phyloP scores from a whole-genome alignment of 23 red algal species.

The Gracilaria vermiculophylla region DNA sequence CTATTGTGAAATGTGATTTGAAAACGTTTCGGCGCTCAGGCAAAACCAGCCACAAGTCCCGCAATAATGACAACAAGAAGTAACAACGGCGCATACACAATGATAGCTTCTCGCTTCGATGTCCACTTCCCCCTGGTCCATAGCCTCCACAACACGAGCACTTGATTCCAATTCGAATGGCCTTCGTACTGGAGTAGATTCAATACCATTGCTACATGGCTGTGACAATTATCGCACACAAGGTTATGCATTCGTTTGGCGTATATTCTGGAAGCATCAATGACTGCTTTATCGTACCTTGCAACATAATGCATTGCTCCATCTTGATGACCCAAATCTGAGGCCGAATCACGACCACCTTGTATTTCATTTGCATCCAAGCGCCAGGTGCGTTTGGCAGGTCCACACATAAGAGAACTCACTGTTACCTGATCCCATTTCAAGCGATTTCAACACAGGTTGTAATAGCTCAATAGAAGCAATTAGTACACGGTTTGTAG shows the following conservation, averaged over 20 bases:
- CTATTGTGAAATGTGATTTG: too few relatives aligned
- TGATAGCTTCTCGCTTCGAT: not conserved
- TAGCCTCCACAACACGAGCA: conserved; percentile 32
- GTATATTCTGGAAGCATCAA: conserved; percentile 25
- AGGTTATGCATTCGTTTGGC: conserved; percentile 60
- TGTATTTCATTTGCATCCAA: conserved; percentile 18
- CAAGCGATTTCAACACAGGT: not conserved
- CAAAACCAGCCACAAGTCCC: not conserved
- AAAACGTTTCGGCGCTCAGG: not conserved
- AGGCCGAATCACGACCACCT: not conserved
- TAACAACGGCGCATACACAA: not conserved
- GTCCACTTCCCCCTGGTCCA: conserved; percentile 44
- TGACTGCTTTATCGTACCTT: conserved; percentile 43
- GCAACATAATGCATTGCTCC: not conserved
- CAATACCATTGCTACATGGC: conserved; percentile 48
- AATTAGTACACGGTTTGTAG: not conserved
- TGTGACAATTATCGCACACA: conserved; percentile 55
- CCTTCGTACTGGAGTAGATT: conserved; percentile 56
- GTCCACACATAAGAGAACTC: conserved; percentile 60
- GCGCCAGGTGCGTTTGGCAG: conserved; percentile 37
- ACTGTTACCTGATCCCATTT: conserved; percentile 29
- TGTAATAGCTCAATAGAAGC: not conserved
- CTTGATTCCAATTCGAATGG: conserved; percentile 44
- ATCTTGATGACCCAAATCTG: not conserved
- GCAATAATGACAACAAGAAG: not conserved